These are phyloP conservation scores for Erysimum cheiranthoides DNA, from an alignment of 345 rosid species.

Conservation along the genomic window DNA sequence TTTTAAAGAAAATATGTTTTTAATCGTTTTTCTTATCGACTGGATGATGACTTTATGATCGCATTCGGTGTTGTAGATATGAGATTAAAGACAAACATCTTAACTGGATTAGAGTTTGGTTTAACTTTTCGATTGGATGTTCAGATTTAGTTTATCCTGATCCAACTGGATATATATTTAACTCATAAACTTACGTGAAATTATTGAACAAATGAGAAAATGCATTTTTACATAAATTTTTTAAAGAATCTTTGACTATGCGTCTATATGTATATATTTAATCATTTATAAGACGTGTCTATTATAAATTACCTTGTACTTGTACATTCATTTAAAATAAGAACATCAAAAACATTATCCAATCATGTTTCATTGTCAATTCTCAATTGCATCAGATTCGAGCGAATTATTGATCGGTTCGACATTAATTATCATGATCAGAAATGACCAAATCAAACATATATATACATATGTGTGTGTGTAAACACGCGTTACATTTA, in stretches of 20 bases:
- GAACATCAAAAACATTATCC: constrained; percentile 39
- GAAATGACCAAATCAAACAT: constrained; percentile 41
- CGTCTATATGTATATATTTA: constrained; percentile 6
- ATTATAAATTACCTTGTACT: constrained; percentile 43
- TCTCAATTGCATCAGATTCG: constrained; percentile 44
- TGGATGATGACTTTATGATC: not conserved
- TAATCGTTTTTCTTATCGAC: not conserved
- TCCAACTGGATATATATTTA: not conserved
- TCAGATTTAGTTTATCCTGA: not conserved
- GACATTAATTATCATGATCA: constrained; percentile 41
- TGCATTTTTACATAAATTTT: constrained; percentile 1
- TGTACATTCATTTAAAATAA: constrained; percentile 23
- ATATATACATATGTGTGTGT: not conserved
- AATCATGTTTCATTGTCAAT: constrained; percentile 42
- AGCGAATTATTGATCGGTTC: constrained; percentile 45
- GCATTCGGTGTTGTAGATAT: not conserved
- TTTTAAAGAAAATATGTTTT: too few species aligned
- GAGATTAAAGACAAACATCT: not conserved
- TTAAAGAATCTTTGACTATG: constrained; percentile 40
- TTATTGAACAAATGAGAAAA: constrained; percentile 22
- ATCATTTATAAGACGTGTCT: constrained; percentile 31
- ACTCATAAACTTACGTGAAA: constrained; percentile 16
- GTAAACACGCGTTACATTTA: constrained; percentile 34
- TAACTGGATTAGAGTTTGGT: not conserved
- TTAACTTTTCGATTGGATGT: not conserved